These are phyloP conservation scores for Citrus trifoliata DNA, from an alignment of 345 rosid genomes.

Conservation along the genomic window DNA sequence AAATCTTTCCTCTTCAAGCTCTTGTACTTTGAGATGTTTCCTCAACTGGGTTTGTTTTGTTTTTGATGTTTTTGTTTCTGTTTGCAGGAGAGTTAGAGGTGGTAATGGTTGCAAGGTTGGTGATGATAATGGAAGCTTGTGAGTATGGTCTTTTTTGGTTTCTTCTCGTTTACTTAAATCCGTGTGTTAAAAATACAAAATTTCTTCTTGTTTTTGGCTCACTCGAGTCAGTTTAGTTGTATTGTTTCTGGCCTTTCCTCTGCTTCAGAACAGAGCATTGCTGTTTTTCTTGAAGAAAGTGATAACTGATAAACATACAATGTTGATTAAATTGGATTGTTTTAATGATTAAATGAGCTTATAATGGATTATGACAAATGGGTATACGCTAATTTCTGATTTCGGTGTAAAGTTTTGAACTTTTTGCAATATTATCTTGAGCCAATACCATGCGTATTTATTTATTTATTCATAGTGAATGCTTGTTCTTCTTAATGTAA, in stretches of 20 bases:
- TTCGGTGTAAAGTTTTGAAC: not conserved
- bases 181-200: not conserved
- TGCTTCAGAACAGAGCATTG: slow-evolving; percentile 18
- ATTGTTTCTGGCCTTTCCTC: slow-evolving; percentile 4
- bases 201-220: not conserved
- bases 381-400: slow-evolving; percentile 7
- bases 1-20: slow-evolving; percentile 5
- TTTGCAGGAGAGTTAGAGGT: slow-evolving; percentile 91
- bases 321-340: not conserved
- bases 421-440: not conserved
- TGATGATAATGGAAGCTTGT: slow-evolving; percentile 98
- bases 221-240: not conserved
- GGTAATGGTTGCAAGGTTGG: slow-evolving; percentile 99
- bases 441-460: not conserved
- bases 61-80: slow-evolving; percentile 17
- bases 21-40: slow-evolving; percentile 20
- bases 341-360: not conserved
- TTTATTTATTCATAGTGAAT: not conserved
- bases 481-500: not conserved
- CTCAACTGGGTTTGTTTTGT: slow-evolving; percentile 24
- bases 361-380: slow-evolving; percentile 4
- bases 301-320: not conserved
- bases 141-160: slow-evolving; percentile 36
- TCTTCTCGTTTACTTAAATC: not conserved
- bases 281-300: slow-evolving; percentile 8